Conservation (phyloP, 2,329 filamentous ascomycete species). For the Aspergillus latus region DNA sequence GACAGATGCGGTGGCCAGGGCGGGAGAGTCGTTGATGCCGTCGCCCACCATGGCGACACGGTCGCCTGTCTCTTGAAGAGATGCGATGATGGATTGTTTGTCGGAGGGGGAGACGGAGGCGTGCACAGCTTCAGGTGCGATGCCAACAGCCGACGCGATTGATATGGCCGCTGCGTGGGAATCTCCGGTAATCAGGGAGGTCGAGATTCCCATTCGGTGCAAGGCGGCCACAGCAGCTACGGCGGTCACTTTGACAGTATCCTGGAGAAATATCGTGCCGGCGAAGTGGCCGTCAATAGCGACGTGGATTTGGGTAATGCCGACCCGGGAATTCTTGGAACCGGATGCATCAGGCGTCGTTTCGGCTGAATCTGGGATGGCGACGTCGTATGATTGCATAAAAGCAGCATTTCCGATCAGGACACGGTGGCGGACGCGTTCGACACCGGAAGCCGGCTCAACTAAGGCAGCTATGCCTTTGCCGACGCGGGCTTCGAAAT, state of each 20-base stretch:
- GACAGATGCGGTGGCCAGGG: conserved; percentile 68
- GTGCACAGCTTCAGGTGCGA: conserved; percentile 42
- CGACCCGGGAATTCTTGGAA: conserved; percentile 50
- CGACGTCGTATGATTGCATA: conserved; percentile 68
- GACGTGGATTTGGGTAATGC: conserved; percentile 87
- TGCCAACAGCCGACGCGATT: conserved; percentile 47
- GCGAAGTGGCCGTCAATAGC: conserved; percentile 80
- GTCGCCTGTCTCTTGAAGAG: conserved; percentile 22
- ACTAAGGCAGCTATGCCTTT: conserved; percentile 80
- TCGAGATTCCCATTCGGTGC: conserved; percentile 49
- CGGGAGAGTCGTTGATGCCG: conserved; percentile 75
- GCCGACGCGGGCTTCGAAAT: conserved; percentile 81
- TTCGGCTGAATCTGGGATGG: conserved; percentile 42
- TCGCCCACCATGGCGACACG: conserved; percentile 66
- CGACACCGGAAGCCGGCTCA: conserved; percentile 69
- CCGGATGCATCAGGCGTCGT: conserved; percentile 25
- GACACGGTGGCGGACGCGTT: conserved; percentile 72
- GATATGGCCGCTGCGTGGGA: conserved; percentile 44
- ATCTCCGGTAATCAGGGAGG: conserved; percentile 54
- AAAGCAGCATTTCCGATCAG: conserved; percentile 79
- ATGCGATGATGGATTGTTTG: conserved; percentile 55
- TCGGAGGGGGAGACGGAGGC: conserved; percentile 53
- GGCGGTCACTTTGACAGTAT: conserved; percentile 79
- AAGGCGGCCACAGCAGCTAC: conserved; percentile 54
- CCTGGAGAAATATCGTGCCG: conserved; percentile 79